Conservation (phyloP, 257 asterid genomes). For the Gynochthodes officinalis region DNA sequence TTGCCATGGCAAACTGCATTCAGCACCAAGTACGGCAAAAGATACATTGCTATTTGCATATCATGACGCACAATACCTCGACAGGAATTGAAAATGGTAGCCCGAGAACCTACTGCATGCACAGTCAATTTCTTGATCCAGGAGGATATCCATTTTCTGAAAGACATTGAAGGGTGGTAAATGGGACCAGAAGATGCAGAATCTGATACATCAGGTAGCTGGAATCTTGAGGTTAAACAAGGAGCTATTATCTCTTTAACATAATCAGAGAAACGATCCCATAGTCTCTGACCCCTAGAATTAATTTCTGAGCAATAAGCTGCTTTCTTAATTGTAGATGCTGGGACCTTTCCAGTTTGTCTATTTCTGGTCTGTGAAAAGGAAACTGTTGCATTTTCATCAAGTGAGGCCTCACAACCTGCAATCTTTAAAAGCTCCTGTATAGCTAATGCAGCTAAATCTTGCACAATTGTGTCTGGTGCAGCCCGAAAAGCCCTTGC, state of each 20-base stretch:
- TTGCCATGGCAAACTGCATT: slow-evolving; percentile 91
- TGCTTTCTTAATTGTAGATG: slow-evolving; percentile 30
- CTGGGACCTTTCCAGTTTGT: slow-evolving; percentile 34
- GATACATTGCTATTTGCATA: slow-evolving; percentile 93
- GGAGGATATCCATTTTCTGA: slow-evolving; percentile 74
- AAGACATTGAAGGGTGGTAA: slow-evolving; percentile 83
- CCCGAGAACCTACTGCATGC: slow-evolving; percentile 87
- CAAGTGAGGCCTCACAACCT: slow-evolving; percentile 81
- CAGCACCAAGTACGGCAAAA: slow-evolving; percentile 85
- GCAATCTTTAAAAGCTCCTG: slow-evolving; percentile 92
- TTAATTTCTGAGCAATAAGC: slow-evolving; percentile 38
- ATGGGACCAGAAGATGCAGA: slow-evolving; percentile 72
- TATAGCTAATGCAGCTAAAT: slow-evolving; percentile 93
- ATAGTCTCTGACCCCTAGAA: slow-evolving; percentile 80
- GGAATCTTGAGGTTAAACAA: slow-evolving; percentile 90
- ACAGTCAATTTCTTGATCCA: slow-evolving; percentile 85
- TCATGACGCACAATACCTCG: slow-evolving; percentile 98
- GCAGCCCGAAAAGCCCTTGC: slow-evolving; percentile 98
- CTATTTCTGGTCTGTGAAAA: slow-evolving; percentile 37
- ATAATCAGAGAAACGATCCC: slow-evolving; percentile 94
- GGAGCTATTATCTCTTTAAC: slow-evolving; percentile 98
- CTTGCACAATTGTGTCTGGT: slow-evolving; percentile 81
- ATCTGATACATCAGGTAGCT: slow-evolving; percentile 63
- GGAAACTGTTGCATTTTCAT: slow-evolving; percentile 45
- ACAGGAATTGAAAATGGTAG: slow-evolving; percentile 81